Evolutionary conservation across 2,329 filamentous ascomycete genomes (phyloP).

Genomic region (Neodidymelliopsis sp.): DNA sequence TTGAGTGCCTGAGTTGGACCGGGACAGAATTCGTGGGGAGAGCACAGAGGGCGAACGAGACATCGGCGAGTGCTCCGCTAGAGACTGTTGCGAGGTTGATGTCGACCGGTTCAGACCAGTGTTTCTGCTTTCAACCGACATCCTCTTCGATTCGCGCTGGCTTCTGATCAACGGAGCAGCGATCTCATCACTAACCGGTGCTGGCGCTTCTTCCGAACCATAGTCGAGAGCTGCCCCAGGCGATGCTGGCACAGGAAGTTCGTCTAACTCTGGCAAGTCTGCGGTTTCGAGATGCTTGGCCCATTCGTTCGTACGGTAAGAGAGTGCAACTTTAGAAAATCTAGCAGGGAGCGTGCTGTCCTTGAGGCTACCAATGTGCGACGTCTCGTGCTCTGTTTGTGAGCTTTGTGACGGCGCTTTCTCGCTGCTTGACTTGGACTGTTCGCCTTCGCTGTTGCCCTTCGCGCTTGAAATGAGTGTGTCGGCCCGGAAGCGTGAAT

Average conservation of each 20-base stretch:
- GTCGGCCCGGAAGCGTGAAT: constrained; percentile 30
- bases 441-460: constrained; percentile 24
- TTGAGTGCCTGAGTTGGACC: constrained; percentile 26
- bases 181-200: constrained; percentile 54
- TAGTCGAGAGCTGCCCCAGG: constrained; percentile 52
- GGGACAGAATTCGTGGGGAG: constrained; percentile 26
- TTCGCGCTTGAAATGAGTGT: constrained; percentile 26
- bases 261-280: constrained; percentile 73
- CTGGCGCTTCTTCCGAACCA: constrained; percentile 59
- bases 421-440: constrained; percentile 54
- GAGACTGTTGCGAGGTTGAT: constrained; percentile 34
- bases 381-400: constrained; percentile 42
- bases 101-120: constrained; percentile 28
- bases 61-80: constrained; percentile 22
- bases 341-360: constrained; percentile 70
- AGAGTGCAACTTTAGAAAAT: constrained; percentile 78
- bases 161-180: constrained; percentile 27
- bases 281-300: constrained; percentile 85
- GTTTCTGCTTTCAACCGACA: constrained; percentile 33
- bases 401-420: constrained; percentile 31
- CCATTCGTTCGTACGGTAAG: constrained; percentile 95
- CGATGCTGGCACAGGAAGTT: constrained; percentile 59
- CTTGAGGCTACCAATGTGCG: constrained; percentile 52
- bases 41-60: constrained; percentile 31
- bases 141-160: constrained; percentile 33